A percentile compares a stretch with the other conserved stretches of the same genome.
These are phyloP conservation scores for Paramarasmius palmivorus DNA, from an alignment of 1,284 basidiomycete species.

Conservation along the genomic window DNA sequence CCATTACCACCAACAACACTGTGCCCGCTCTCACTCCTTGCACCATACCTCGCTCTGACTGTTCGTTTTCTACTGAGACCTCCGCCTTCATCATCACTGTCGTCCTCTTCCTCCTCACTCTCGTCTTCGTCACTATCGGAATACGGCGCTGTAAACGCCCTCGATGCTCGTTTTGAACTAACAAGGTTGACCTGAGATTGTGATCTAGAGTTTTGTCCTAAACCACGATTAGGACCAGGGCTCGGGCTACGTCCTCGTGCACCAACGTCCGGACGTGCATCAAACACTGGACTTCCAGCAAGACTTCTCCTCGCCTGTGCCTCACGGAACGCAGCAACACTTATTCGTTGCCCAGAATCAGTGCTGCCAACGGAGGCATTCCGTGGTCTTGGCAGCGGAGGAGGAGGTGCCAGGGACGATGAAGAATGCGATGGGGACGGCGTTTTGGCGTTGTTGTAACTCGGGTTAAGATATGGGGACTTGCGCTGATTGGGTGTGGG, in stretches of 20 bases:
- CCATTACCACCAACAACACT: neutral
- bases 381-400: constrained; percentile 45
- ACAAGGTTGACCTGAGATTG: neutral
- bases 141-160: neutral
- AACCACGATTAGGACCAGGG: neutral
- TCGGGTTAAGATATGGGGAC: neutral
- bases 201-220: neutral
- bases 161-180: neutral
- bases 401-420: constrained; percentile 21
- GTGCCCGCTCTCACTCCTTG: constrained; percentile 1
- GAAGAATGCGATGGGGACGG: constrained; percentile 28
- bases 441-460: constrained; percentile 19
- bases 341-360: constrained; percentile 69
- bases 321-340: constrained; percentile 77
- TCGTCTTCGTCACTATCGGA: constrained; percentile 16
- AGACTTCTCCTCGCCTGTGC: constrained; percentile 66
- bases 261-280: constrained; percentile 20
- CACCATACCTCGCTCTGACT: constrained; percentile 3
- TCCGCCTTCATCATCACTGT: constrained; percentile 7
- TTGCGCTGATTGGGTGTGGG: constrained; percentile 8
- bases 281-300: constrained; percentile 60
- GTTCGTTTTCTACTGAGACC: constrained; percentile 7
- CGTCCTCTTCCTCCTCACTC: constrained; percentile 11
- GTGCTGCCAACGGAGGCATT: constrained; percentile 54
- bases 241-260: neutral